Conservation (phyloP, 2,329 filamentous ascomycete species). For the Cytospora mali region DNA sequence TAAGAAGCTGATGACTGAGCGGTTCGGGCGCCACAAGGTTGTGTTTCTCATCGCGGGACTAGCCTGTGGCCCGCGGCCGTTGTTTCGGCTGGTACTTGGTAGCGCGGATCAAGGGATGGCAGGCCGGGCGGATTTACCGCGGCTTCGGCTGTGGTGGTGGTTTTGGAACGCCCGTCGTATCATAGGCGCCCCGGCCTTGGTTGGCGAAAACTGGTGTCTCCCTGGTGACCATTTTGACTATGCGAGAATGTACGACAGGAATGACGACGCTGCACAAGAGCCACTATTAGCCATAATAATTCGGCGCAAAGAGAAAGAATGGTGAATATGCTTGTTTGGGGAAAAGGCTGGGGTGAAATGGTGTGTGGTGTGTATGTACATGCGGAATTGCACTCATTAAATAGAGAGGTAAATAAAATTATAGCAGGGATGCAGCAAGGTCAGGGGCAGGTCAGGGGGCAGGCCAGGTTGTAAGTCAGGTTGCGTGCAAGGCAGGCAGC, state of each 20-base stretch:
- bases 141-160: constrained; percentile 41
- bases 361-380: not conserved
- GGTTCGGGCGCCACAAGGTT: constrained; percentile 22
- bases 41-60: constrained; percentile 23
- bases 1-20: constrained; percentile 14
- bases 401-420: constrained; percentile 18
- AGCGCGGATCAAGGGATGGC: constrained; percentile 30
- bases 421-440: constrained; percentile 23
- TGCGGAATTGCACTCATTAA: constrained; percentile 22
- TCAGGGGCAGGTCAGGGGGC: constrained; percentile 15
- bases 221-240: constrained; percentile 38
- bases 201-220: constrained; percentile 37
- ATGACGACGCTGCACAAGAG: constrained; percentile 21
- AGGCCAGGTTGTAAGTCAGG: not conserved
- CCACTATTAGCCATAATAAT: constrained; percentile 32
- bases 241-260: constrained; percentile 20
- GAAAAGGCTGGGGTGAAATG: constrained; percentile 1
- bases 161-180: constrained; percentile 43
- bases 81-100: constrained; percentile 26
- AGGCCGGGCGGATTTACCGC: constrained; percentile 33
- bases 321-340: not conserved
- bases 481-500: constrained; percentile 23
- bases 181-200: constrained; percentile 42
- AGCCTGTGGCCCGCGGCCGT: constrained; percentile 18
- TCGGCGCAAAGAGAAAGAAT: not conserved